These are phyloP conservation scores for Eucalyptus erythrocorys DNA, from an alignment of 345 rosid species.

Conservation along the genomic window DNA sequence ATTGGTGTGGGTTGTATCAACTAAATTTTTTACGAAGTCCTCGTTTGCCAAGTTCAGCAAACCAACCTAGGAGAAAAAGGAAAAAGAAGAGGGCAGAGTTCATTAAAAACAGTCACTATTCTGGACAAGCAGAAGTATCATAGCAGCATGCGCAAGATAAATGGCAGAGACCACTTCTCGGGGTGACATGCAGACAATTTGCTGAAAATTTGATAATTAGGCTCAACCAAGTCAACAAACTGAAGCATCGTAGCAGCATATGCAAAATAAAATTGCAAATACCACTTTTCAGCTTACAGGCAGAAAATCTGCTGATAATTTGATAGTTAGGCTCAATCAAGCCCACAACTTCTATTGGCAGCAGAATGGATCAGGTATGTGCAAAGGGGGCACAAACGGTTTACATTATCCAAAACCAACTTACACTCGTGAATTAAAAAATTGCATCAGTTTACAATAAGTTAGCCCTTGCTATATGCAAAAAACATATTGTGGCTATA, in stretches of 20 bases:
- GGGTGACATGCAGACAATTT: background rate
- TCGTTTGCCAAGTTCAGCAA: slow-evolving; percentile 92
- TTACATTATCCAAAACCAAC: background rate
- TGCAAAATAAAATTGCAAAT: background rate
- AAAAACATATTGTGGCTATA: background rate
- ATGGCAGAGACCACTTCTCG: background rate
- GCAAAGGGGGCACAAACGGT: background rate
- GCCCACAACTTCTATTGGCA: background rate
- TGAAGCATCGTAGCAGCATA: background rate
- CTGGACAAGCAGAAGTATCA: background rate
- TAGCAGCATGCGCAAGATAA: background rate
- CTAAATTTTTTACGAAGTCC: slow-evolving; percentile 50
- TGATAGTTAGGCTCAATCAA: background rate
- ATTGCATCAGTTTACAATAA: background rate
- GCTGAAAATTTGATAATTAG: background rate
- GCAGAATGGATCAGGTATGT: background rate
- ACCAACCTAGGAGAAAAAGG: slow-evolving; percentile 43
- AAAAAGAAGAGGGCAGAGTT: background rate
- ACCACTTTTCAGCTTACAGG: background rate
- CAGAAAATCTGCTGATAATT: background rate
- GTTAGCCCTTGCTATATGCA: too few relatives aligned
- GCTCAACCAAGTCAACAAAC: background rate
- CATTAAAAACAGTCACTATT: background rate
- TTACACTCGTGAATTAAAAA: background rate
- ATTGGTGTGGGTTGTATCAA: slow-evolving; percentile 40